Evolutionary conservation across 2,329 filamentous ascomycete genomes (phyloP), one percentile per base, ranked within the genome.

Genomic region (Penicillium sp.): DNA sequence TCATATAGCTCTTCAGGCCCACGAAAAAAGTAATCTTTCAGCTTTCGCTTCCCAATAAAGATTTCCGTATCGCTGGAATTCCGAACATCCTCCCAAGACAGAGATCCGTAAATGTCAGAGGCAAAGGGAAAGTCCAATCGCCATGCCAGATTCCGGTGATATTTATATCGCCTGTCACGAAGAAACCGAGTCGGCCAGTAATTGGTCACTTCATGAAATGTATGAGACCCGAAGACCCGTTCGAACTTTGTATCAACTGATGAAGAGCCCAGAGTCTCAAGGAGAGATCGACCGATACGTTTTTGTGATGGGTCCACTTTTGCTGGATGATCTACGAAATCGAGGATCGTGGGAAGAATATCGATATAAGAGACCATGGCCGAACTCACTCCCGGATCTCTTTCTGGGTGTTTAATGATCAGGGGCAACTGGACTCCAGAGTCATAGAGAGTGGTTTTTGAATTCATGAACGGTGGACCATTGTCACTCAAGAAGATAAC

Each of bases 151-250:
- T 84, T 84, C 16, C 82, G 78, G 63, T 84, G 82, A 64, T 83
- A 83, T 65, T 83, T 84, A 74, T 76, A 82, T 5, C 70, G 68
- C 0, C 65, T 67, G 2, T 70, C 76, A n/a, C 81, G 79, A 38
- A 83, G 70, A 63, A 76, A 80, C 13, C 81, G 75, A 1, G 81
- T 84, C 0, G 82, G 81, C 76, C 78, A 84, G 70, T 83, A 84
- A 63, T 83, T 82, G 6, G 75, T 77, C 2, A 81, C 71, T 60
- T 84, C 81, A 58, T 84, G 81, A 65, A 83, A 83, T 1, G 82
- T 84, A 66, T 84, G 82, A 0, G 80, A 83, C 16, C 82, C 81
- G 60, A 80, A 83, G 7, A 83, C 77, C 11, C 78, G 73, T 71
- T 4, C 42, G 14, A 45, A 61, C 3, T 63, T 66, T 1, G 68